These are phyloP conservation scores for Fragilariopsis cylindrus DNA, from an alignment of 108 stramenopile genomes.

Conservation along the genomic window DNA sequence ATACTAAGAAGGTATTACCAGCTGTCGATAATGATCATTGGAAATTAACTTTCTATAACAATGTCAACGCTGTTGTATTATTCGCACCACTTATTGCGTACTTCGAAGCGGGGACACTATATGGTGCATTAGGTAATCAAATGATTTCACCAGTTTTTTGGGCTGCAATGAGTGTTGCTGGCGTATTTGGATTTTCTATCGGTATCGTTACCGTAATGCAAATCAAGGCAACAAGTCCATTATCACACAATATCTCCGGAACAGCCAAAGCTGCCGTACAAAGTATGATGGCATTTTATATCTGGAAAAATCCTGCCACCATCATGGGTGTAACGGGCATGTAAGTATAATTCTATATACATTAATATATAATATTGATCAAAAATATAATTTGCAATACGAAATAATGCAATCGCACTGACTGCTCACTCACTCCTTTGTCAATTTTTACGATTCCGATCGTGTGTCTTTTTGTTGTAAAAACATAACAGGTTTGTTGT, in stretches of 20 bases:
- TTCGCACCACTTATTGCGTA: slow-evolving; percentile 84
- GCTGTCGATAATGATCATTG: slow-evolving; percentile 92
- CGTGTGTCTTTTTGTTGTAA: neutral
- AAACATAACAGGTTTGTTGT: slow-evolving; percentile 55
- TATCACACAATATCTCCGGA: slow-evolving; percentile 95
- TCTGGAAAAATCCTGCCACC: slow-evolving; percentile 91
- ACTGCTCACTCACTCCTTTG: too few relatives aligned
- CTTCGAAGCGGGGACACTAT: slow-evolving; percentile 70
- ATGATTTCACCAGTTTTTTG: slow-evolving; percentile 77
- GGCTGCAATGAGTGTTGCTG: slow-evolving; percentile 85
- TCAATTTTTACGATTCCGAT: neutral
- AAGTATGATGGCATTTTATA: slow-evolving; percentile 89
- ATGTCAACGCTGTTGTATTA: slow-evolving; percentile 88
- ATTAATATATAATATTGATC: too few relatives aligned
- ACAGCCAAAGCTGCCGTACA: slow-evolving; percentile 94
- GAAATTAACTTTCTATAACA: slow-evolving; percentile 93
- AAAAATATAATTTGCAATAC: too few relatives aligned
- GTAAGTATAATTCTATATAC: neutral
- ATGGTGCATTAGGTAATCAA: slow-evolving; percentile 32
- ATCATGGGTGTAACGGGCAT: slow-evolving; percentile 81
- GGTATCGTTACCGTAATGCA: slow-evolving; percentile 96
- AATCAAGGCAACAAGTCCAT: slow-evolving; percentile 92
- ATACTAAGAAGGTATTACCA: slow-evolving; percentile 89
- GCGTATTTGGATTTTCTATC: slow-evolving; percentile 93
- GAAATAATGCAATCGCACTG: too few relatives aligned